Base-by-base conservation (phyloP, 768 basidiomycete genomes). In the Fomitopsis serialis region DNA sequence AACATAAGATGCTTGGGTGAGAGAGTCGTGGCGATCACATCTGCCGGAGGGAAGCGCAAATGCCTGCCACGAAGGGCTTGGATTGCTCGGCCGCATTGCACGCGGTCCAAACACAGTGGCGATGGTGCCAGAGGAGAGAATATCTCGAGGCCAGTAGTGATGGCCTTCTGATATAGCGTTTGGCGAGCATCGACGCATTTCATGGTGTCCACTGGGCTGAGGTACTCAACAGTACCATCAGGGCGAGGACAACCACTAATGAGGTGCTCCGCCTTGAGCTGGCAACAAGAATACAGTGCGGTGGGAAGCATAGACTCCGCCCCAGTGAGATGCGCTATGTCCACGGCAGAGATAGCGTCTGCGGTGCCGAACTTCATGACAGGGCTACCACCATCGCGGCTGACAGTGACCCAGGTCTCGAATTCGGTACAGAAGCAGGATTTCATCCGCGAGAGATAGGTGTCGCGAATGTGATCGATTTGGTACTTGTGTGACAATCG, bases 261-360 rank as follows among this genome's bases (percentile, higher is more conserved):
- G 40, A 60, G 32, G 23, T 55, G 43, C 11, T 27, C 10, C 1
- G 48, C 48, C 47, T 58, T 51, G 48, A 58, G 55, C 51, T 56
- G 57, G 49, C 53, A 56, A 52, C 57, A 58, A 43, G 56, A 48
- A 52, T 61, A 58, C 45, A 61, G 55, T 51, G 55, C 60, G 42
- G 51, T 52, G 45, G 60, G 60, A 10, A 61, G 58, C 17, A 61
- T 53, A 21, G 57, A 57, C 37, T 46, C 48, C n/a, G 55, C 19
- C 48, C 56, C 55, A 11, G 60, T 61, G 51, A 61, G 60, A 19
- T 57, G 57, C 4, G 55, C 57, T 42, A 61, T 53, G 54, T 58
- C 58, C 21, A 61, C 57, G 27, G 52, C 55, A 10, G 48, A 25
- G 53, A 61, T 55, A 2, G 57, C 57, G 51, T 58, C 57, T 24